Percentiles rank a stretch among this genome's conserved stretches.
These are phyloP conservation scores for Globisporangium viniferum DNA, from an alignment of 352 stramenopile species.

Conservation along the genomic window DNA sequence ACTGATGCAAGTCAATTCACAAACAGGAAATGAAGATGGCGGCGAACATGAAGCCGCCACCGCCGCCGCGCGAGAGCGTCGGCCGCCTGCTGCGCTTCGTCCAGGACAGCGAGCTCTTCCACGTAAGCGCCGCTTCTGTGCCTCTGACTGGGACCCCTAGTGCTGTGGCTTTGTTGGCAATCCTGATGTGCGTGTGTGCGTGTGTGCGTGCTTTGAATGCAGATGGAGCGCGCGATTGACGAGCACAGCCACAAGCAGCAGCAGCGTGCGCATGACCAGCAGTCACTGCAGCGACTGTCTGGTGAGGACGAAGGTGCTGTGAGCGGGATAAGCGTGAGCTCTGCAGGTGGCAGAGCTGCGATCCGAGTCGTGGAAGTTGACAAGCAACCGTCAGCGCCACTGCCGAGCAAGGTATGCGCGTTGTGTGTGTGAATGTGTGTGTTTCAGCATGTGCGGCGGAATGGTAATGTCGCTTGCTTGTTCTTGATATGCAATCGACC, in stretches of 20 bases:
- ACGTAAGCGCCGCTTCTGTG: constrained; percentile 23
- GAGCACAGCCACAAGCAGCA: constrained; percentile 7
- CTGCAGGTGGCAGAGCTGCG: background rate
- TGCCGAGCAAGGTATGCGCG: background rate
- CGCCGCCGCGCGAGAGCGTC: constrained; percentile 24
- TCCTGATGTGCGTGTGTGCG: background rate
- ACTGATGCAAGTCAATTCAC: background rate
- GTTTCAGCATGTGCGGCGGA: background rate
- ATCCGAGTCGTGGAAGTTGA: background rate
- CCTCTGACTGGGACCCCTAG: background rate
- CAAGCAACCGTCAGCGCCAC: background rate
- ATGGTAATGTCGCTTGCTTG: background rate
- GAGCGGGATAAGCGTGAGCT: background rate
- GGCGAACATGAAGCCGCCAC: constrained; percentile 10
- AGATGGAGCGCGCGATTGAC: constrained; percentile 44
- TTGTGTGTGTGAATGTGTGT: background rate
- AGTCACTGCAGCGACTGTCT: constrained; percentile 19
- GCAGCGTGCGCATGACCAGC: background rate
- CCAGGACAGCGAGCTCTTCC: constrained; percentile 36
- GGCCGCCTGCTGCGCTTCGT: constrained; percentile 41
- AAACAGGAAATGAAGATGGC: background rate
- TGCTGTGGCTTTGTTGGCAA: background rate
- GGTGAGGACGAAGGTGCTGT: background rate
- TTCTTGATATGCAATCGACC: background rate
- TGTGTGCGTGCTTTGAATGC: background rate